Conservation (phyloP, 169 alveolate genomes). For the Theileria equi region DNA sequence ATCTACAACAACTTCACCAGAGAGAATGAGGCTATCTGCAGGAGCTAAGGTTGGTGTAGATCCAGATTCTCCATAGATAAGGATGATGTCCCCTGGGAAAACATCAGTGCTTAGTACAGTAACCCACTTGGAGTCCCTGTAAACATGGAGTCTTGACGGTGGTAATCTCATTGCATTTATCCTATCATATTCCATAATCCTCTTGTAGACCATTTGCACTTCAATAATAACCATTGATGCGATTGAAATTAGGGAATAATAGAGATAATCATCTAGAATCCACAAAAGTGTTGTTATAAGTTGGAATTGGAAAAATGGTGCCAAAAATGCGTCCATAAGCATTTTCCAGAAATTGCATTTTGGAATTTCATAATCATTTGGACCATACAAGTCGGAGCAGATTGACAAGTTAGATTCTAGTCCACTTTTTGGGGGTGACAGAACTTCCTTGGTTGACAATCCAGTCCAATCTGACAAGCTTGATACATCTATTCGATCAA, state of each 20-base stretch:
- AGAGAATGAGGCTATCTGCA: constrained; percentile 55
- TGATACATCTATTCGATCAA: constrained; percentile 56
- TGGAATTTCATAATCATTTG: constrained; percentile 89
- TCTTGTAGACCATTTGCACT: constrained; percentile 78
- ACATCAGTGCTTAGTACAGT: constrained; percentile 81
- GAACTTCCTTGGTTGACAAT: constrained; percentile 27
- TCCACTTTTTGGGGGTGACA: neutral
- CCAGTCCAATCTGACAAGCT: constrained; percentile 66
- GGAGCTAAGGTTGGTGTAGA: constrained; percentile 30
- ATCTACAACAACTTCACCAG: constrained; percentile 74
- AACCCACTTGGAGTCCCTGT: constrained; percentile 86
- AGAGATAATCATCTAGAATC: constrained; percentile 96
- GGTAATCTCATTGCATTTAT: constrained; percentile 86
- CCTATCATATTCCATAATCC: constrained; percentile 74
- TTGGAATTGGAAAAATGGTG: constrained; percentile 96
- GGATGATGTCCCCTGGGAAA: constrained; percentile 92
- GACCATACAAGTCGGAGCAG: constrained; percentile 79
- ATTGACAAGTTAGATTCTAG: constrained; percentile 45
- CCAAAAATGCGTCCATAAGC: constrained; percentile 89
- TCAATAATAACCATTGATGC: constrained; percentile 83
- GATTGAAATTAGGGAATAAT: constrained; percentile 87
- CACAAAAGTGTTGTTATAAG: constrained; percentile 90
- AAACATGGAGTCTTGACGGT: constrained; percentile 82
- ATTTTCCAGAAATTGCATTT: constrained; percentile 86
- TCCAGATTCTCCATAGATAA: constrained; percentile 44